phyloP scores from a whole-genome alignment of 2,329 filamentous ascomycete genomes.

The Thelonectria discophora region DNA sequence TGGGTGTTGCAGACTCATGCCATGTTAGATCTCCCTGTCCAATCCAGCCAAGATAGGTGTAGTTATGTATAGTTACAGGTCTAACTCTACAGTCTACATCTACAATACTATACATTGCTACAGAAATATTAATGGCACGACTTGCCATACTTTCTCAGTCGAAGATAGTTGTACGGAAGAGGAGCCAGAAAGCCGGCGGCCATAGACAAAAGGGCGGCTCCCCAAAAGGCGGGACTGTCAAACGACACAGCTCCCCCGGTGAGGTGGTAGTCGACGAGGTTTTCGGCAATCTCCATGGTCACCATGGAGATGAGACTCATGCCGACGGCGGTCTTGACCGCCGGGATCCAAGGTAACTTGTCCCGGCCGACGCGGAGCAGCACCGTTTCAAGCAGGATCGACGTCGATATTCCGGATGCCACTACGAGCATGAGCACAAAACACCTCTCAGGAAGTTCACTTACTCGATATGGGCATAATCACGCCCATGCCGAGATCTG shows the following conservation, averaged over 20 bases:
- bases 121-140: conserved; percentile 51
- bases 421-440: conserved; percentile 47
- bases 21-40: no score
- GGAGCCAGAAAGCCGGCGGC: conserved; percentile 58
- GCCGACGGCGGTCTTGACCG: conserved; percentile 61
- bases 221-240: conserved; percentile 60
- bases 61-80: not conserved
- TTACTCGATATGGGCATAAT: conserved; percentile 64
- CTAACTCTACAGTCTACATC: not conserved
- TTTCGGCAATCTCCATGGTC: conserved; percentile 65
- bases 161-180: conserved; percentile 62
- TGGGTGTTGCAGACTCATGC: no score
- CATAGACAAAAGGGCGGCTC: conserved; percentile 56
- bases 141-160: conserved; percentile 59
- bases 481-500: conserved; percentile 55
- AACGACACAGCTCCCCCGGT: conserved; percentile 61
- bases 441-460: not conserved
- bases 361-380: conserved; percentile 60
- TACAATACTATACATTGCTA: no score
- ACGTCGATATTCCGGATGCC: conserved; percentile 60
- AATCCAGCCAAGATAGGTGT: no score
- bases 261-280: conserved; percentile 63
- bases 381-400: conserved; percentile 61
- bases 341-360: conserved; percentile 54
- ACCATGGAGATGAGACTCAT: conserved; percentile 69